Conservation (phyloP, 129 eudicot genomes). For the Arctium minus region DNA sequence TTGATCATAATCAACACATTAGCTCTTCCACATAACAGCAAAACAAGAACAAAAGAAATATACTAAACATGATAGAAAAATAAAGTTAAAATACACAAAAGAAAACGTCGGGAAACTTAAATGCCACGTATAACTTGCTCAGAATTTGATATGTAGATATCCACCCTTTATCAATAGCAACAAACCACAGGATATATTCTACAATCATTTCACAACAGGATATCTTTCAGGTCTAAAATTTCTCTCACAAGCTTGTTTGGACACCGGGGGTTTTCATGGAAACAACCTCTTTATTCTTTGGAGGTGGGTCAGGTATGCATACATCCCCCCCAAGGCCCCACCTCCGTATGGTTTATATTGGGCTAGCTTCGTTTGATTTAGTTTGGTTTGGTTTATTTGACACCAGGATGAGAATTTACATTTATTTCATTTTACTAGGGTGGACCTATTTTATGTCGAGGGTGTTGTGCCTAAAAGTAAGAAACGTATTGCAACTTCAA, state of each 20-base stretch:
- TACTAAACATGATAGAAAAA: background rate
- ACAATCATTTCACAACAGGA: background rate
- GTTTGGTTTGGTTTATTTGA: background rate
- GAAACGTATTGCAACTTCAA: background rate
- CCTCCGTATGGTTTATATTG: background rate
- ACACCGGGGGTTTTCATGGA: background rate
- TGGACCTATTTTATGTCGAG: background rate
- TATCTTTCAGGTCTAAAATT: background rate
- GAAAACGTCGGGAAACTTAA: background rate
- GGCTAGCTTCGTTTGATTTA: background rate
- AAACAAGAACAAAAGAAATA: background rate
- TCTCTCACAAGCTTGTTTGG: background rate
- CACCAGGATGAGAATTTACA: background rate
- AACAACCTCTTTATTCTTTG: background rate
- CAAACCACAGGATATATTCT: background rate
- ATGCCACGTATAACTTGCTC: background rate
- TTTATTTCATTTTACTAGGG: background rate
- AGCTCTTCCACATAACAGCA: background rate
- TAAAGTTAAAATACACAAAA: background rate
- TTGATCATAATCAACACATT: background rate
- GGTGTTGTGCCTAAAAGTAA: background rate
- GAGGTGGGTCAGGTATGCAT: background rate
- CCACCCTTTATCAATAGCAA: background rate
- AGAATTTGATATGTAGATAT: background rate
- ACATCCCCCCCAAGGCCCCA: background rate